Percentiles rank a stretch among this genome's conserved stretches.
Conservation (phyloP, 805 yeast species). For the Grigorovia yakushimaensis region DNA sequence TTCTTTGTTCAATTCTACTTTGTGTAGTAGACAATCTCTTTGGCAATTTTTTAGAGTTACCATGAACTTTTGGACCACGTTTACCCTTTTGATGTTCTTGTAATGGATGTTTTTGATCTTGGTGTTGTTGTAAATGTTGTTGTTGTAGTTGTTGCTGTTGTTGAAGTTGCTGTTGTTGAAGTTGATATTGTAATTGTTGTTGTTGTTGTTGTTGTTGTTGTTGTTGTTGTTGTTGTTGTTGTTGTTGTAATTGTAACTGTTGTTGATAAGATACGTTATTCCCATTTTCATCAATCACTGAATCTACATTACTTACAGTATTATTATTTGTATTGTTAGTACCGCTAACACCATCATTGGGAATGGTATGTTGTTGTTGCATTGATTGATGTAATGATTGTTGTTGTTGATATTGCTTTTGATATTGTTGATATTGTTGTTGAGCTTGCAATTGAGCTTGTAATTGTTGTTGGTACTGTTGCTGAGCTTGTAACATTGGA, state of each 20-base stretch:
- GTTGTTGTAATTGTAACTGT: not conserved
- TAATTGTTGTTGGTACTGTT: conserved; percentile 7
- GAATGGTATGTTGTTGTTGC: not conserved
- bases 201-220: not conserved
- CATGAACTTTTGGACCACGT: not conserved
- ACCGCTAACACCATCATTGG: not conserved
- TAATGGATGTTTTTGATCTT: not conserved
- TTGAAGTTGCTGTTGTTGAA: conserved; percentile 2
- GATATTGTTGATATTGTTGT: conserved; percentile 15
- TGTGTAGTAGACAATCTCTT: conserved; percentile 29
- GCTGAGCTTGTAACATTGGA: conserved; percentile 1
- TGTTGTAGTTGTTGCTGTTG: conserved; percentile 1
- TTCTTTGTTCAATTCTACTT: conserved; percentile 29
- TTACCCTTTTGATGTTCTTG: not conserved
- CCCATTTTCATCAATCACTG: not conserved
- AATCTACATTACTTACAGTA: not conserved
- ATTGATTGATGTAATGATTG: not conserved
- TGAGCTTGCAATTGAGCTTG: conserved; percentile 4
- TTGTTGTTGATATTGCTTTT: conserved; percentile 4
- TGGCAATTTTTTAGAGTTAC: conserved; percentile 6
- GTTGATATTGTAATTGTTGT: conserved; percentile 3
- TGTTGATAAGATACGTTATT: not conserved
- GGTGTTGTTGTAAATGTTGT: conserved; percentile 1
- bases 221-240: not conserved
- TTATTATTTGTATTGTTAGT: not conserved